These are phyloP conservation scores for Sistotremastrum suecicum DNA, from an alignment of 768 basidiomycete genomes.

Conservation along the genomic window DNA sequence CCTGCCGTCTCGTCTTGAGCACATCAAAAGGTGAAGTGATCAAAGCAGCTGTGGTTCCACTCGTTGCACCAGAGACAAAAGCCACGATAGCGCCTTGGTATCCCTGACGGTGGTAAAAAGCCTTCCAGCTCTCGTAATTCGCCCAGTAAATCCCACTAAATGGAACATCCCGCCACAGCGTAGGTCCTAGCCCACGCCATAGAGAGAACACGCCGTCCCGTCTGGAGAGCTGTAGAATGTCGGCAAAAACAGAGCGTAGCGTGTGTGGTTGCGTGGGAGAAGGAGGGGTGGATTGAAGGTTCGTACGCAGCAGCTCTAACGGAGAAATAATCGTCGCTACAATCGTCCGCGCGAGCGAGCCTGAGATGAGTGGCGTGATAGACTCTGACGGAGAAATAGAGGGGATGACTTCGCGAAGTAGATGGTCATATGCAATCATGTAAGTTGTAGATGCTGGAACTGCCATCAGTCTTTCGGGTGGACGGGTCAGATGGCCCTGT, in stretches of 20 bases:
- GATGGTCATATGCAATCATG: constrained; percentile 91
- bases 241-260: constrained; percentile 54
- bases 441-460: constrained; percentile 88
- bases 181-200: constrained; percentile 86
- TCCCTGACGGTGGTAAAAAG: constrained; percentile 36
- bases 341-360: constrained; percentile 66
- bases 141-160: constrained; percentile 98
- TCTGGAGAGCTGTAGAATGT: constrained; percentile 45
- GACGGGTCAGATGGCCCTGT: constrained; percentile 3
- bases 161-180: constrained; percentile 94
- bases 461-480: constrained; percentile 52
- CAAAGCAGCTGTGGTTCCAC: constrained; percentile 76
- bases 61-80: constrained; percentile 81
- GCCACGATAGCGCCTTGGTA: constrained; percentile 51
- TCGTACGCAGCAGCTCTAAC: constrained; percentile 85
- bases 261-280: constrained; percentile 62
- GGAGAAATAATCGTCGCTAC: constrained; percentile 75
- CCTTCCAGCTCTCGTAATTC: constrained; percentile 78
- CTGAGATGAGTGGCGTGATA: constrained; percentile 63
- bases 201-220: constrained; percentile 54
- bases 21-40: constrained; percentile 95
- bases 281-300: constrained; percentile 76
- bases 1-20: constrained; percentile 87
- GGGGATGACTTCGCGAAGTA: constrained; percentile 50
- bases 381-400: constrained; percentile 39